Conservation (phyloP, 1,139 yeast species). For the Debaryomyces udenii region DNA sequence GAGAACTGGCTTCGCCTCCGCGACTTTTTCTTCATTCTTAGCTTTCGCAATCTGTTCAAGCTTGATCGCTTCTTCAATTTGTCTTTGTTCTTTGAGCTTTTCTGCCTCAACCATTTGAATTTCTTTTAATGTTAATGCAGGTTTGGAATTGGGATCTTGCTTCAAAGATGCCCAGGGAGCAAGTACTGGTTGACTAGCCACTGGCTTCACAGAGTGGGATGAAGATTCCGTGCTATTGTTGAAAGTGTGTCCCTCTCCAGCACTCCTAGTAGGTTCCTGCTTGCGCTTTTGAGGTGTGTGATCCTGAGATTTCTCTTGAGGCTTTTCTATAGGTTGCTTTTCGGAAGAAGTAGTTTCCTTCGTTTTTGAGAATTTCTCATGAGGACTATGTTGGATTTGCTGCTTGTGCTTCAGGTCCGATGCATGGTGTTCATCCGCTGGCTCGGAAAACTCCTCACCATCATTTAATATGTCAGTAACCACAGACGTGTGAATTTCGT, state of each 20-base stretch:
- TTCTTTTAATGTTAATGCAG: slow-evolving; percentile 64
- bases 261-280: neutral
- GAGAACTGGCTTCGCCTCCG: slow-evolving; percentile 34
- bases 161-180: slow-evolving; percentile 60
- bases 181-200: slow-evolving; percentile 29
- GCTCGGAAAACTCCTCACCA: slow-evolving; percentile 21
- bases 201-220: slow-evolving; percentile 22
- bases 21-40: slow-evolving; percentile 23
- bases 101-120: slow-evolving; percentile 72
- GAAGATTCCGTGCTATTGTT: neutral
- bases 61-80: slow-evolving; percentile 35
- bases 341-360: neutral
- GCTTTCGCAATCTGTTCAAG: slow-evolving; percentile 32
- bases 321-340: neutral
- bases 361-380: neutral
- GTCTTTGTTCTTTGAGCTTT: slow-evolving; percentile 43
- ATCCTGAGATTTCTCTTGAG: slow-evolving; percentile 1
- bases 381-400: slow-evolving; percentile 2
- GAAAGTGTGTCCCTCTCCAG: neutral
- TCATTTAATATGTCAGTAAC: slow-evolving; percentile 41
- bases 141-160: slow-evolving; percentile 31
- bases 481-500: slow-evolving; percentile 41
- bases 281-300: neutral
- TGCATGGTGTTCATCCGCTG: slow-evolving; percentile 8
- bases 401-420: slow-evolving; percentile 1